phyloP scores from a whole-genome alignment of 345 rosid genomes.

The Gossypium bickii region DNA sequence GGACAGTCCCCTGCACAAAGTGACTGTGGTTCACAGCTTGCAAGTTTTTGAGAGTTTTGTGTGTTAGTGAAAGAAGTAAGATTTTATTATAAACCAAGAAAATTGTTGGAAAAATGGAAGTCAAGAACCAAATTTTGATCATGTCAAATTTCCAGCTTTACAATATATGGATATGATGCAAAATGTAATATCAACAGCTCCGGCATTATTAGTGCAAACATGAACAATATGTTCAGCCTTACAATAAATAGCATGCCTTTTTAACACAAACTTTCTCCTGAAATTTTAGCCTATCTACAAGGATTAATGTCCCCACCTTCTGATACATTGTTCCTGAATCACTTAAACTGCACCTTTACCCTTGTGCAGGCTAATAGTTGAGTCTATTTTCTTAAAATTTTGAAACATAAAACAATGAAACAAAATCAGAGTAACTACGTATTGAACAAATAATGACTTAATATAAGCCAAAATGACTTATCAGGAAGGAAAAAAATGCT shows the following conservation, averaged over 20 bases:
- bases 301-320: background rate
- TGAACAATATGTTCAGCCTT: background rate
- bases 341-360: background rate
- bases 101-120: background rate
- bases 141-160: background rate
- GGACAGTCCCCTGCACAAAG: no score
- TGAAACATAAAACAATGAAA: background rate
- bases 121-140: background rate
- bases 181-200: background rate
- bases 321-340: background rate
- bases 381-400: background rate
- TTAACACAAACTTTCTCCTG: no score
- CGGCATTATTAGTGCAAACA: background rate
- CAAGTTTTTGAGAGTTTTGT: background rate
- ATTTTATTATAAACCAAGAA: background rate
- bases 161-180: background rate
- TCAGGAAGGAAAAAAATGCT: background rate
- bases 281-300: no score
- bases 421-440: background rate
- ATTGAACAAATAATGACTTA: background rate
- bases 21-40: background rate
- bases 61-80: background rate
- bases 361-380: background rate
- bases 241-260: no score
- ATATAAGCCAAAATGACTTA: background rate